Conservation (phyloP, 495 filamentous ascomycete species). For the Staphylotrichum longicolle region DNA sequence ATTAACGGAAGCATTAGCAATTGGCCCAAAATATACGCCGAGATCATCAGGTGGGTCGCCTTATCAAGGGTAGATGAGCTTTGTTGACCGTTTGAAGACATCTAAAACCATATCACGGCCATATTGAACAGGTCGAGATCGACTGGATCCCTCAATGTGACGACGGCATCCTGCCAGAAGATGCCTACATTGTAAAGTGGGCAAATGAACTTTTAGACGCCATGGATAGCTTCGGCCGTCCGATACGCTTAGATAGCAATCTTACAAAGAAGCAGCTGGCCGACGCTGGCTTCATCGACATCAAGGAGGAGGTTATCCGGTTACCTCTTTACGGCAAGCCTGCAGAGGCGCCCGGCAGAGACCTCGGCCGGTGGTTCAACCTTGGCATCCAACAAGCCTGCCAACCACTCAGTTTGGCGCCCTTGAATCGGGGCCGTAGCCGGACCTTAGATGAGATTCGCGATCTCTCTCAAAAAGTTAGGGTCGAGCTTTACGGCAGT, state of each 20-base stretch:
- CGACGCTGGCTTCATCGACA: constrained; percentile 76
- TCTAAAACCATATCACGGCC: constrained; percentile 70
- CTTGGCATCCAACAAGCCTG: constrained; percentile 71
- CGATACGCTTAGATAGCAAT: constrained; percentile 63
- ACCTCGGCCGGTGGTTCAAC: constrained; percentile 82
- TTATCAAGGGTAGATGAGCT: background rate
- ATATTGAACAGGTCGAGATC: constrained; percentile 90
- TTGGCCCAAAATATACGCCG: constrained; percentile 74
- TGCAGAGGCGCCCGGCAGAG: constrained; percentile 62
- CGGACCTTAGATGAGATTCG: constrained; percentile 63
- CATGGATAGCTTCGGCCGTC: constrained; percentile 61
- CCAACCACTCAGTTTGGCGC: constrained; percentile 68
- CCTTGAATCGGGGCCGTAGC: constrained; percentile 63
- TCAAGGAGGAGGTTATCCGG: constrained; percentile 68
- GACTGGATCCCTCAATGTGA: constrained; percentile 79
- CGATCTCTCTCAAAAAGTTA: constrained; percentile 60
- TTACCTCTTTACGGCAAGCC: constrained; percentile 80
- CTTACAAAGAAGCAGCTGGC: constrained; percentile 61
- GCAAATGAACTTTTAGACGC: constrained; percentile 67
- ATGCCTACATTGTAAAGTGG: constrained; percentile 60
- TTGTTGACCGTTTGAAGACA: constrained; percentile 51
- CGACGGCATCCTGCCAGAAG: constrained; percentile 54
- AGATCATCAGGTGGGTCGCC: constrained; percentile 58
- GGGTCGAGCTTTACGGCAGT: constrained; percentile 64
- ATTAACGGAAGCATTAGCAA: constrained; percentile 73